These are phyloP conservation scores for Pezicula carpinea DNA, from an alignment of 2,329 filamentous ascomycete genomes.

Conservation along the genomic window DNA sequence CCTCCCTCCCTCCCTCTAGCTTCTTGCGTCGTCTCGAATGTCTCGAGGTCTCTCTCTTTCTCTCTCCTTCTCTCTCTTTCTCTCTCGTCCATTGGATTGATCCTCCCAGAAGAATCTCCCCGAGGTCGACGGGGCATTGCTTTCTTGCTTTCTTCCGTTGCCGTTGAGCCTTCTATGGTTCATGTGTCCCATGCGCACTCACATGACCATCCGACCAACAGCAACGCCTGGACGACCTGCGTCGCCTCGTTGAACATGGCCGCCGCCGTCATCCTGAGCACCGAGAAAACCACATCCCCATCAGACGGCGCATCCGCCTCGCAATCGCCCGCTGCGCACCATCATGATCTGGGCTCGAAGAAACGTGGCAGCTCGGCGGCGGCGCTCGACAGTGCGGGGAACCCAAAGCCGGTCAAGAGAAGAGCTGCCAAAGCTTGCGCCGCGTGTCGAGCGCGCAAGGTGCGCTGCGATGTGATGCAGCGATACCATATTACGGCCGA, in stretches of 20 bases:
- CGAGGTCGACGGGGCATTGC: too few relatives aligned
- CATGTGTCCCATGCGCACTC: background rate
- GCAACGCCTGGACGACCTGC: background rate
- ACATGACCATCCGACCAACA: background rate
- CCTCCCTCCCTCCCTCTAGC: too few relatives aligned
- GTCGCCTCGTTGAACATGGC: slow-evolving; percentile 24
- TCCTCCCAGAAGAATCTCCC: too few relatives aligned
- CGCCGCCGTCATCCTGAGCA: slow-evolving; percentile 21
- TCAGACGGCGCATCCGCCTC: slow-evolving; percentile 2
- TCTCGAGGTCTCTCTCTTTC: too few relatives aligned
- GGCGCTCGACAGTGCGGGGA: slow-evolving; percentile 17
- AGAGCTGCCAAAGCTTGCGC: slow-evolving; percentile 89
- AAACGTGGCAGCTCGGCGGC: slow-evolving; percentile 16
- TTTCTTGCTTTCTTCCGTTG: background rate
- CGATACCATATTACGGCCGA: slow-evolving; percentile 31
- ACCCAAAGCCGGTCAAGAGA: slow-evolving; percentile 51
- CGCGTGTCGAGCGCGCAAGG: slow-evolving; percentile 83
- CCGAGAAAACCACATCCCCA: background rate
- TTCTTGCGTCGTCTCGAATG: too few relatives aligned
- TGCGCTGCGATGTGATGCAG: slow-evolving; percentile 90
- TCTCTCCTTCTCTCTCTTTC: too few relatives aligned
- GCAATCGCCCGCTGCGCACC: slow-evolving; percentile 3
- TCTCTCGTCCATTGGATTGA: background rate
- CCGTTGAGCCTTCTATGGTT: background rate
- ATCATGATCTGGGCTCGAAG: slow-evolving; percentile 9